Evolutionary conservation across 768 basidiomycete genomes (phyloP).

Genomic region (Leccinum pellstonianum): DNA sequence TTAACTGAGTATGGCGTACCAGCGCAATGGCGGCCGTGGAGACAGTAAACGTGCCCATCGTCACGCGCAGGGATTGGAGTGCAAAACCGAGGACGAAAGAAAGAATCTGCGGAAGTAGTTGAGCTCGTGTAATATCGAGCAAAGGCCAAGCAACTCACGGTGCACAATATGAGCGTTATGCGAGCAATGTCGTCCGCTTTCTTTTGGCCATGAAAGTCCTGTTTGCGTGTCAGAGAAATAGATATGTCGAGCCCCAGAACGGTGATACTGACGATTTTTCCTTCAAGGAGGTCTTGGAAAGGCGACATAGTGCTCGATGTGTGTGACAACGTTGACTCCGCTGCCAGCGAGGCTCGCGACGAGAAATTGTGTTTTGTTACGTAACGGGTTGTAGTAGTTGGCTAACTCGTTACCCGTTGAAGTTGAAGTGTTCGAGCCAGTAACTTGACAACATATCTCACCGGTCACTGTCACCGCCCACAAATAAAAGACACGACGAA

Average conservation of each 20-base stretch:
- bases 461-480: background rate
- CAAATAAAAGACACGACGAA: background rate
- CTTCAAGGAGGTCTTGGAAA: constrained; percentile 29
- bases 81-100: constrained; percentile 32
- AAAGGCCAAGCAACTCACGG: constrained; percentile 18
- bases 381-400: constrained; percentile 9
- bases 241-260: background rate
- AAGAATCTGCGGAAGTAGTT: constrained; percentile 19
- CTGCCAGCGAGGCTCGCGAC: too few species aligned
- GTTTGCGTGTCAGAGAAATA: constrained; percentile 1
- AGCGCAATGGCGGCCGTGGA: constrained; percentile 22
- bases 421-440: background rate
- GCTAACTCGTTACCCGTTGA: background rate
- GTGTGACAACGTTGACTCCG: constrained; percentile 1
- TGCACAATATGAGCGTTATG: constrained; percentile 22
- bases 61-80: constrained; percentile 27
- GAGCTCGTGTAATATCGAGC: background rate
- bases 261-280: constrained; percentile 28
- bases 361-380: constrained; percentile 6
- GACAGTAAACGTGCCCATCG: constrained; percentile 25
- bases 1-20: constrained; percentile 12
- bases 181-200: constrained; percentile 25
- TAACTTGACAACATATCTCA: background rate
- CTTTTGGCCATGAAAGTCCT: constrained; percentile 36
- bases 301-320: constrained; percentile 19